Conservation (phyloP, 2,329 filamentous ascomycete genomes). For the Venturia asperata region DNA sequence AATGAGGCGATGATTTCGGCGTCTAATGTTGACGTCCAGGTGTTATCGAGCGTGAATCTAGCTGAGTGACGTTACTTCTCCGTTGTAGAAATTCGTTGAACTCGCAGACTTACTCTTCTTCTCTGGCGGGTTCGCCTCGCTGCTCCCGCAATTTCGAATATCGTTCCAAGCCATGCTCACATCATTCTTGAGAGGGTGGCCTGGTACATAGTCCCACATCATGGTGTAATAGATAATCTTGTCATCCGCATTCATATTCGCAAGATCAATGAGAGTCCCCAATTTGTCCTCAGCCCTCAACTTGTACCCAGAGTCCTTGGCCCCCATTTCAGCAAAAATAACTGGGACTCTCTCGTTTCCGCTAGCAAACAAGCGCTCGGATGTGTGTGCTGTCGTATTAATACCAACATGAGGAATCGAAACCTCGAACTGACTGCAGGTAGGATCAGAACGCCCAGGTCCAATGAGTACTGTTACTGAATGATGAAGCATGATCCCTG, state of each 20-base stretch:
- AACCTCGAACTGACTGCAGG: constrained; percentile 8
- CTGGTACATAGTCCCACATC: constrained; percentile 14
- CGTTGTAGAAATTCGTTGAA: not conserved
- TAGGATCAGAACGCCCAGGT: constrained; percentile 14
- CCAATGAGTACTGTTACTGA: constrained; percentile 11
- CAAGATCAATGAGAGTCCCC: constrained; percentile 17
- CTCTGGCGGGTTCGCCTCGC: constrained; percentile 18
- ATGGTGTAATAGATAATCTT: constrained; percentile 19
- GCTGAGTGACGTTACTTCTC: not conserved
- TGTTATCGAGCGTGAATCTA: constrained; percentile 7
- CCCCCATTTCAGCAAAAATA: constrained; percentile 13
- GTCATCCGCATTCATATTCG: constrained; percentile 19
- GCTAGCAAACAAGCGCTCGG: constrained; percentile 17
- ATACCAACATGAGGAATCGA: constrained; percentile 10
- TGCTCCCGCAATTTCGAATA: constrained; percentile 18
- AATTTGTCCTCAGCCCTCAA: constrained; percentile 11
- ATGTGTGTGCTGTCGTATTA: constrained; percentile 12
- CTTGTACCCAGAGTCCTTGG: constrained; percentile 18
- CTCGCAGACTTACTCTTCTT: not conserved
- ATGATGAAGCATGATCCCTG: constrained; percentile 18
- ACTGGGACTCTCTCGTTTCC: constrained; percentile 14
- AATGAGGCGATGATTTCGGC: constrained; percentile 15
- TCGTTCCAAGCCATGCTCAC: constrained; percentile 18
- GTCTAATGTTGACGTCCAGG: constrained; percentile 16
- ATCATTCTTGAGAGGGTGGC: constrained; percentile 15